Base-by-base conservation (phyloP, 225 moss, liverwort and hornwort genomes). In the Marchantia paleacea region DNA sequence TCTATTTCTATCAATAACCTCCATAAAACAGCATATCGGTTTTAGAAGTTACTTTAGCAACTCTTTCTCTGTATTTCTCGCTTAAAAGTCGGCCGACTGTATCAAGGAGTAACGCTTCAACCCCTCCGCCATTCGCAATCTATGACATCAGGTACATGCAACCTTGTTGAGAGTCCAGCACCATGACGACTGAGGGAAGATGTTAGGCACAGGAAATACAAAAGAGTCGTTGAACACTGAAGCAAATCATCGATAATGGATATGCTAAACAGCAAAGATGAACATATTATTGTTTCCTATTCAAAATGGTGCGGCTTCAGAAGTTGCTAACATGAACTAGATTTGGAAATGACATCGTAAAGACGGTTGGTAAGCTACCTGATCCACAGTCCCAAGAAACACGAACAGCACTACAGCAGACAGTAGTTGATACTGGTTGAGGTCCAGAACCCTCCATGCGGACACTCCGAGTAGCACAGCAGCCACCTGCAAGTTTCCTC, bases 311-410 rank as follows among this genome's bases (percentile, higher is more conserved):
- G 30, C 11, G 8, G 51, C 24, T 30, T 12, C n/a, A 49, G 49
- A 73, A 5, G n/a, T 52, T 12, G 9, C 72, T 8, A 72, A 2
- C 16, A 9, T 72, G 14, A 16, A 67, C 24, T 8, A 48, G 11
- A 15, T 7, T 49, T 73, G 8, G 52, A 73, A 39, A 39, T 39
- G 57, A 58, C 57, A 58, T 58, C 57, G 13, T 13, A 51, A 50
- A 83, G 80, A 78, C 48, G 68, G 48, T 39, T n/a, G 79, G 55
- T 64, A 7, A 63, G 80, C 26, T 66, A 89, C 89, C 90, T 99
- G 99, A 84, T 99, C 99, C 69, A 92, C 83, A 19, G 94, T 99
- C 76, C 94, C 94, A 52, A 99, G 86, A 74, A 95, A 95, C 14
- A 99, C 72, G 77, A 95, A 88, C 55, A 91, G 29, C 22, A 99